phyloP scores from a whole-genome alignment of 2,329 filamentous ascomycete genomes.

The Trichoderma sp. region DNA sequence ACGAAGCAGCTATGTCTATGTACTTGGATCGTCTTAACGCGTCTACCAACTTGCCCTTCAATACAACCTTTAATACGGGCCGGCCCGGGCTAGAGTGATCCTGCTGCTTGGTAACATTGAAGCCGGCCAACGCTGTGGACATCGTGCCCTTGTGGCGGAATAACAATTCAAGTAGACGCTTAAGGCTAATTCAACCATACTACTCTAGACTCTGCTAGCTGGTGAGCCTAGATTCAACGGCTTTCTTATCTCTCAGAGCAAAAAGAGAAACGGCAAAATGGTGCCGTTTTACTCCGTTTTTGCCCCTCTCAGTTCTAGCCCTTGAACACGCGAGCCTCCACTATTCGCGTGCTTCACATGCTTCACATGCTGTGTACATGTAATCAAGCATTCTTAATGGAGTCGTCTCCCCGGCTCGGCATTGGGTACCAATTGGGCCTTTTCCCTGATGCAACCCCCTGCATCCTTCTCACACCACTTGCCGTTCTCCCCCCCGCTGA shows the following conservation, averaged over 20 bases:
- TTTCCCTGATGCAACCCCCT: constrained; percentile 2
- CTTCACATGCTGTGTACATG: neutral
- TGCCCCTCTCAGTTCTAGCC: neutral
- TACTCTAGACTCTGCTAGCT: neutral
- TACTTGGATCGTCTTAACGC: neutral
- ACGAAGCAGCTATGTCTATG: neutral
- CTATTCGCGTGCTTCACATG: constrained; percentile 7
- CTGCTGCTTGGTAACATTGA: neutral
- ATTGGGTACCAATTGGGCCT: neutral
- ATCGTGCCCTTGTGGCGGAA: neutral
- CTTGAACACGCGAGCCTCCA: neutral
- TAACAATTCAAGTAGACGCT: neutral
- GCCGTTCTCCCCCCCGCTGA: neutral
- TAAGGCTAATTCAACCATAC: constrained; percentile 10
- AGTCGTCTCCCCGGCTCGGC: neutral
- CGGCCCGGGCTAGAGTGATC: neutral
- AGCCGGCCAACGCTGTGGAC: neutral
- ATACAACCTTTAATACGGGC: neutral
- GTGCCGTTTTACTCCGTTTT: constrained; percentile 7
- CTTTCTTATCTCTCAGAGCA: neutral
- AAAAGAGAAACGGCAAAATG: neutral
- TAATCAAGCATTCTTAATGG: neutral
- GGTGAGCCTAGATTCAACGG: neutral
- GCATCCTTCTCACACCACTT: neutral
- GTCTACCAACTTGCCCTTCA: neutral